Base-by-base conservation (phyloP, 73 alveolate species). In the Stentor coeruleus region DNA sequence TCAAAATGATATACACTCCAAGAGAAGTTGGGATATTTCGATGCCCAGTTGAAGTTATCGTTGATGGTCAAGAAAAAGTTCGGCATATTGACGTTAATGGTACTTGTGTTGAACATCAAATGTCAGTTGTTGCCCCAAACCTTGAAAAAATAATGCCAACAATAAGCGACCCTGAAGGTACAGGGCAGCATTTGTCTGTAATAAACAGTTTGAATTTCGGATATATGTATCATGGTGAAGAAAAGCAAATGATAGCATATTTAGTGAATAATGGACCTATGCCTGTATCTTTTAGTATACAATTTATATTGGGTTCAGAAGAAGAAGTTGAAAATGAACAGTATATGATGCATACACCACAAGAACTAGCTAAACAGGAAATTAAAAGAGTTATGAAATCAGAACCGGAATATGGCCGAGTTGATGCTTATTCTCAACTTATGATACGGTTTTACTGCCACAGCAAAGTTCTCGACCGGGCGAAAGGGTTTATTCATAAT, bases 231-330 rank as follows among this genome's bases (percentile, higher is more conserved):
- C 95, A 93, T 93, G 99, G 99, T 6, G 96, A 97, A 86, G 87
- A 84, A 74, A 92, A 95, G 86, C 94, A 94, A 74, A 89, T 95
- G 81, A 93, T 92, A 30, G 98, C 98, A 3, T 97, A 91, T 86
- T 83, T 97, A 74, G 99, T 97, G 14, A 97, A 97, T 86, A 95
- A 95, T 88, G 98, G 99, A 3, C 99, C 99, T 15, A 93, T 89
- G 87, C 90, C 91, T 40, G 92, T 91, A 81, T 84, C 85, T 75
- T 97, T 88, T 84, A 92, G 92, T 58, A 88, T 96, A 79, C 90
- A 89, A 82, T 94, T 97, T 60, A 89, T 93, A 86, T 94, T 91
- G 39, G 98, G 98, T 73, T 88, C 93, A 58, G 87, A 94, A 42
- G 89, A 95, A 59, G 90, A 88, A 38, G 97, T 91, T 75, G 98